These are phyloP conservation scores for Beta vulgaris DNA, from an alignment of 148 eudicot genomes.

Conservation along the genomic window DNA sequence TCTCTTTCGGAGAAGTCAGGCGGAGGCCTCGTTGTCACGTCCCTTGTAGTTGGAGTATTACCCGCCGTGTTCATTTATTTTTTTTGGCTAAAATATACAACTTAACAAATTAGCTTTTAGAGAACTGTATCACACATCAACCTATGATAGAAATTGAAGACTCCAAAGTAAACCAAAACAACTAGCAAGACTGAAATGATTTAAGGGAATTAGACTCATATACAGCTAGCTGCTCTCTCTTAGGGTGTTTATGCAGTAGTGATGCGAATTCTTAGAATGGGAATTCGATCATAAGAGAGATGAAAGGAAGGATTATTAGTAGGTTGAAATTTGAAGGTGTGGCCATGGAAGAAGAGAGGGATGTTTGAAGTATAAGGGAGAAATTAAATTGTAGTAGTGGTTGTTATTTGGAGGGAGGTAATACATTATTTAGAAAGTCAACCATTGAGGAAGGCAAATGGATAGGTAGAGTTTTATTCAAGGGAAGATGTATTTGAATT, in stretches of 20 bases:
- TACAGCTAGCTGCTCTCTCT: not conserved
- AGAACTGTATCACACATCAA: too few species aligned
- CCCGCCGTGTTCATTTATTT: constrained; percentile 7
- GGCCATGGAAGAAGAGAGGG: constrained; percentile 1
- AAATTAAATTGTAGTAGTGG: not conserved
- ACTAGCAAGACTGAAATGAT: too few species aligned
- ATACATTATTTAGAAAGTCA: constrained; percentile 24
- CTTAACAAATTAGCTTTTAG: too few species aligned
- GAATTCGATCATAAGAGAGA: not conserved
- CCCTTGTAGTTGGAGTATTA: not conserved
- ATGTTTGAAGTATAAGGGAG: not conserved
- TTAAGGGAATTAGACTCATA: too few species aligned
- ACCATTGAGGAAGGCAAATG: constrained; percentile 7
- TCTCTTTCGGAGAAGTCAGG: constrained; percentile 34
- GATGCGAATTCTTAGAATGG: too few species aligned
- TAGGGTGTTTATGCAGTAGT: not conserved
- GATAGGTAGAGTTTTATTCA: constrained; percentile 21
- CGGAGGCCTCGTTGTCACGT: too few species aligned
- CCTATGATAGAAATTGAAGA: too few species aligned
- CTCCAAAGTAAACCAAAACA: too few species aligned
- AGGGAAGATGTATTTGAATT: constrained; percentile 19
- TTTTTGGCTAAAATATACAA: not conserved
- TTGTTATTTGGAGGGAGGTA: constrained; percentile 13
- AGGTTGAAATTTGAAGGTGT: not conserved
- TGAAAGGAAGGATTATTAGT: not conserved